Percentiles rank a stretch among this genome's conserved stretches.
phyloP scores from a whole-genome alignment of 164 flowering plant species.

The Sextonia rubra region DNA sequence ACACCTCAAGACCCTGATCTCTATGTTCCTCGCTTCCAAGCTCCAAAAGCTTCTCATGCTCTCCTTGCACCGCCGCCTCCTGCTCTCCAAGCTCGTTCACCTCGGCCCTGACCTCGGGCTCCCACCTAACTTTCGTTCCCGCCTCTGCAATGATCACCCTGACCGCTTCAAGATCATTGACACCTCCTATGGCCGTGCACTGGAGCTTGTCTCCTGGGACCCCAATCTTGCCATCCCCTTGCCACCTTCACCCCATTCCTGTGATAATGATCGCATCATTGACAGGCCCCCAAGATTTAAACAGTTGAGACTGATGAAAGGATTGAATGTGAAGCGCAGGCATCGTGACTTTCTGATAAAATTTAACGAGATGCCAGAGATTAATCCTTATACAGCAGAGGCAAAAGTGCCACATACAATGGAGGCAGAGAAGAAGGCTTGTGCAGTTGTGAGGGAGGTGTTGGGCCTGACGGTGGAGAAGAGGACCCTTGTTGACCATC shows the following conservation, averaged over 20 bases:
- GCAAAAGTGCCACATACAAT: slow-evolving; percentile 41
- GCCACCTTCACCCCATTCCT: slow-evolving; percentile 19
- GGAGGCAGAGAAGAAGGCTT: slow-evolving; percentile 85
- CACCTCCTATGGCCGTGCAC: slow-evolving; percentile 87
- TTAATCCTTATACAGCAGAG: slow-evolving; percentile 55
- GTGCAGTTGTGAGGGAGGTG: slow-evolving; percentile 83
- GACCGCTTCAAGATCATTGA: slow-evolving; percentile 68
- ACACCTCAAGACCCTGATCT: slow-evolving; percentile 31
- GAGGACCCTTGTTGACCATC: slow-evolving; percentile 79
- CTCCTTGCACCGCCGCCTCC: slow-evolving; percentile 64
- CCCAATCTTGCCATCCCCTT: slow-evolving; percentile 46
- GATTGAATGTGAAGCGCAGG: slow-evolving; percentile 65
- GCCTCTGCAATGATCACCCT: slow-evolving; percentile 76
- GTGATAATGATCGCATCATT: slow-evolving; percentile 45
- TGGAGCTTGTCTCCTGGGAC: slow-evolving; percentile 87
- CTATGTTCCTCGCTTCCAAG: slow-evolving; percentile 46
- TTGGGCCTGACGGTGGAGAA: slow-evolving; percentile 80
- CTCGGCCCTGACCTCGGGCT: slow-evolving; percentile 89
- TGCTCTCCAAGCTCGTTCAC: slow-evolving; percentile 81
- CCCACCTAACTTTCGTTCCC: slow-evolving; percentile 78
- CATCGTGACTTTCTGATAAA: slow-evolving; percentile 62
- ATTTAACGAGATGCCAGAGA: slow-evolving; percentile 54
- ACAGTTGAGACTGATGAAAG: slow-evolving; percentile 65
- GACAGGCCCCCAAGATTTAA: slow-evolving; percentile 86
- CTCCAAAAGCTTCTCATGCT: slow-evolving; percentile 93